These are phyloP conservation scores for Cyclotella sp. DNA, from an alignment of 108 stramenopile genomes.

Conservation along the genomic window DNA sequence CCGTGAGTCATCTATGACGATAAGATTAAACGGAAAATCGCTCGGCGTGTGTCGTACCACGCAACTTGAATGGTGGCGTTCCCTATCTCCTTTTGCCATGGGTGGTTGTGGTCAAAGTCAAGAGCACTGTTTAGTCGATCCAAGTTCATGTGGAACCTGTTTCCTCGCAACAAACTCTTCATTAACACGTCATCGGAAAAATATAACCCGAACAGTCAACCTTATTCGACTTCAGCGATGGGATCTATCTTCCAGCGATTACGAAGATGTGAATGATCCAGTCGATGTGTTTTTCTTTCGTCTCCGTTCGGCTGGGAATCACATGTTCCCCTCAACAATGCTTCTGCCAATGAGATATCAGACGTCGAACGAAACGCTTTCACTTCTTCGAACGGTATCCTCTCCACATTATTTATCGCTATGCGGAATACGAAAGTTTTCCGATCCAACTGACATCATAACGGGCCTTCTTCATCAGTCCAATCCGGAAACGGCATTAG, in stretches of 20 bases:
- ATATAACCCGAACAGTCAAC: background rate
- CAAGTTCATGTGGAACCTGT: slow-evolving; percentile 18
- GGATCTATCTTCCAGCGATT: background rate
- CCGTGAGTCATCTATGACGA: slow-evolving; percentile 23
- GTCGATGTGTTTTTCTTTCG: slow-evolving; percentile 28
- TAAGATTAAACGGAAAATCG: slow-evolving; percentile 17
- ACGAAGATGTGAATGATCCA: background rate
- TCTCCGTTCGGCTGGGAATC: background rate
- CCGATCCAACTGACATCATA: slow-evolving; percentile 45
- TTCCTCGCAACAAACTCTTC: slow-evolving; percentile 32
- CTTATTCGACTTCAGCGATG: slow-evolving; percentile 33
- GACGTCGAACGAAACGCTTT: slow-evolving; percentile 12
- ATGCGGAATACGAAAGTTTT: slow-evolving; percentile 30
- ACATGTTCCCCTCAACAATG: slow-evolving; percentile 6
- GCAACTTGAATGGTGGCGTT: slow-evolving; percentile 53
- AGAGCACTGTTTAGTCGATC: slow-evolving; percentile 16
- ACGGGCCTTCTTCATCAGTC: slow-evolving; percentile 37
- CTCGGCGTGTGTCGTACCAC: slow-evolving; percentile 15
- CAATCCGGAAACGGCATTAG: slow-evolving; percentile 41
- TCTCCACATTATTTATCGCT: slow-evolving; percentile 17
- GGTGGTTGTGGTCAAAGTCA: slow-evolving; percentile 1
- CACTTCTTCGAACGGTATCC: slow-evolving; percentile 31
- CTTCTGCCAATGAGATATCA: slow-evolving; percentile 13
- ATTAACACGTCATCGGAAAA: slow-evolving; percentile 2
- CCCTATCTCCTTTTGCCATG: slow-evolving; percentile 1